phyloP scores from a whole-genome alignment of 2,329 filamentous ascomycete species.

The Fusarium clavum region DNA sequence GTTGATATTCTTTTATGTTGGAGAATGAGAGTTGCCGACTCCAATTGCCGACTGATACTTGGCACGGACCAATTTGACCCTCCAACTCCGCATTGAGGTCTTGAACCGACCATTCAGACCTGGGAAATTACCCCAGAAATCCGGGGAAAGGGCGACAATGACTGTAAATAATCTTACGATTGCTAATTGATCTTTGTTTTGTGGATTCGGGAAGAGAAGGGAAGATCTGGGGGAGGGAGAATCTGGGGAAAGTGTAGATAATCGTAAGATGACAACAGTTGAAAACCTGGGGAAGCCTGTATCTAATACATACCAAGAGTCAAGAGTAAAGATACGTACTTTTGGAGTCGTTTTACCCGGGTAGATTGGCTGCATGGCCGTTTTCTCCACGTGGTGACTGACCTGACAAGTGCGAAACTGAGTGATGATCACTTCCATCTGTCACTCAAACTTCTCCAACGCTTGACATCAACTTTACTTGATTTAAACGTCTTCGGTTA shows the following conservation, averaged over 20 bases:
- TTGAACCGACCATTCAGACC: slow-evolving; percentile 17
- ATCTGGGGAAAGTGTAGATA: not conserved
- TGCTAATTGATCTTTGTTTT: slow-evolving; percentile 28
- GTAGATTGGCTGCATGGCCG: not conserved
- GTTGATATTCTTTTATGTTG: not conserved
- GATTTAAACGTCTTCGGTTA: not conserved
- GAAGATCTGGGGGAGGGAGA: slow-evolving; percentile 10
- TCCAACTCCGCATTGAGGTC: slow-evolving; percentile 20
- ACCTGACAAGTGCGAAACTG: not conserved
- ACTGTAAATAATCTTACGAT: slow-evolving; percentile 22
- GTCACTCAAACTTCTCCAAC: not conserved
- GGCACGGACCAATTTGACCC: slow-evolving; percentile 38
- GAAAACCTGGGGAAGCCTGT: slow-evolving; percentile 38
- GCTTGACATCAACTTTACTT: not conserved
- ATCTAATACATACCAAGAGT: too few species aligned
- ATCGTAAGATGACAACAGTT: slow-evolving; percentile 12
- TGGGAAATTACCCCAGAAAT: slow-evolving; percentile 29
- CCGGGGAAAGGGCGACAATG: slow-evolving; percentile 24
- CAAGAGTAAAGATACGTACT: not conserved
- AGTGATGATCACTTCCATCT: not conserved
- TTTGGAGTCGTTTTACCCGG: slow-evolving; percentile 3
- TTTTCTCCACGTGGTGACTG: not conserved
- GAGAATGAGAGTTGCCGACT: slow-evolving; percentile 41
- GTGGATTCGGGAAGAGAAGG: slow-evolving; percentile 17
- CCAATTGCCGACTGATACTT: slow-evolving; percentile 42